Conservation (phyloP, 345 rosid genomes). For the Syzygium aromaticum region DNA sequence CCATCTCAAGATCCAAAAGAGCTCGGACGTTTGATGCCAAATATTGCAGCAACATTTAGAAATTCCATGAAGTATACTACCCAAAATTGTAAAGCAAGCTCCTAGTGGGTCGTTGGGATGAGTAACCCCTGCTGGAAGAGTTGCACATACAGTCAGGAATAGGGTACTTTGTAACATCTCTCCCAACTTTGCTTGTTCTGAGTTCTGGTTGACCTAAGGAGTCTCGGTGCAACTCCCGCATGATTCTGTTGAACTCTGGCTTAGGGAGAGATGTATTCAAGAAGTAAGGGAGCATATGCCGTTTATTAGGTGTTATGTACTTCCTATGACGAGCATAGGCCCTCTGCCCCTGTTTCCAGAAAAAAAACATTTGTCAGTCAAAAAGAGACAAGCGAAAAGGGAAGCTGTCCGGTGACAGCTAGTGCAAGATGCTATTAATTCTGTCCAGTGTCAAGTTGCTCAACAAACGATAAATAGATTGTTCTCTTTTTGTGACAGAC, state of each 20-base stretch:
- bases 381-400: neutral
- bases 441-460: neutral
- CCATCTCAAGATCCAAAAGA: neutral
- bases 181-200: slow-evolving; percentile 53
- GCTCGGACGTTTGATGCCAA: neutral
- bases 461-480: neutral
- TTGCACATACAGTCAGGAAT: slow-evolving; percentile 89
- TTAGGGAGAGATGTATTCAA: slow-evolving; percentile 50
- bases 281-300: slow-evolving; percentile 86
- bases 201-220: slow-evolving; percentile 91
- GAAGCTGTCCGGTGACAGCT: neutral
- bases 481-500: neutral
- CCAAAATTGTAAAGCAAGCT: neutral
- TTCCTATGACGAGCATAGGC: slow-evolving; percentile 89
- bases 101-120: neutral
- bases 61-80: neutral
- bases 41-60: neutral
- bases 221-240: slow-evolving; percentile 55
- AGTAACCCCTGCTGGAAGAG: neutral
- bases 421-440: neutral
- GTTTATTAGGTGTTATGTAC: slow-evolving; percentile 83
- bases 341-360: slow-evolving; percentile 52
- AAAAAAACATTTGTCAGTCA: neutral
- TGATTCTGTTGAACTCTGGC: slow-evolving; percentile 59
- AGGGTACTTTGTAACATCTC: slow-evolving; percentile 89